Base-by-base conservation (phyloP, 2,329 filamentous ascomycete genomes). In the Phaeosphaeria sp. region DNA sequence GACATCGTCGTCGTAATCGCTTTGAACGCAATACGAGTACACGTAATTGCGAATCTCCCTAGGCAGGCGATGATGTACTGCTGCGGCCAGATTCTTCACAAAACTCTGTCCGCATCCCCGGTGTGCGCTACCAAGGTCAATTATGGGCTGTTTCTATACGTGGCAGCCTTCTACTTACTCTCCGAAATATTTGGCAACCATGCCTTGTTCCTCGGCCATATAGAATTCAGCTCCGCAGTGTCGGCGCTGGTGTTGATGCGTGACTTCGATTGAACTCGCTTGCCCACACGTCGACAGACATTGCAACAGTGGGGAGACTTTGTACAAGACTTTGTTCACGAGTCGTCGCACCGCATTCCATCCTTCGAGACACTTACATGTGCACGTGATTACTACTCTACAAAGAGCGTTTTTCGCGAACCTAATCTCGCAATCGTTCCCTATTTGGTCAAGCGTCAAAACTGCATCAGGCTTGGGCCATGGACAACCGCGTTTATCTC, bases 1-100 rank as follows among this genome's bases (percentile, higher is more conserved):
- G 15, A 69, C 65, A 27, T 69, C 65, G 21, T 67, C 60, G 48
- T 69, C 66, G 15, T 60, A 59, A 3, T 43, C 18, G 11, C 66
- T 60, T 46, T 67, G 56, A 7, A 66, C 57, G 17, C 61, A 67
- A 33, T 59, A 67, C 3, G 56, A 50, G 41, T 66, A 63, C 52
- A 69, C 56, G 22, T 58, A 54, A 27, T 67, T 59, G 23, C 66
- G 66, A 33, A 69, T 57, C 41, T 69, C 66, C 50, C 63, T 63
- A 30, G 66, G 65, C n/a, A 69, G 49, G 43, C 36, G 43, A 11
- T 47, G 51, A 23, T 63, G 61, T 21, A 63, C 46, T 5, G 43
- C 43, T 11, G 46, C 42, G 22, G 52, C 52, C 13, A 58, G 22
- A 33, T 6, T 39, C n/a, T 17, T n/a, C 36, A 39, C 15, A 15